Base-by-base conservation (phyloP, 2,329 filamentous ascomycete genomes). In the Chrysosporium keratinophilum region DNA sequence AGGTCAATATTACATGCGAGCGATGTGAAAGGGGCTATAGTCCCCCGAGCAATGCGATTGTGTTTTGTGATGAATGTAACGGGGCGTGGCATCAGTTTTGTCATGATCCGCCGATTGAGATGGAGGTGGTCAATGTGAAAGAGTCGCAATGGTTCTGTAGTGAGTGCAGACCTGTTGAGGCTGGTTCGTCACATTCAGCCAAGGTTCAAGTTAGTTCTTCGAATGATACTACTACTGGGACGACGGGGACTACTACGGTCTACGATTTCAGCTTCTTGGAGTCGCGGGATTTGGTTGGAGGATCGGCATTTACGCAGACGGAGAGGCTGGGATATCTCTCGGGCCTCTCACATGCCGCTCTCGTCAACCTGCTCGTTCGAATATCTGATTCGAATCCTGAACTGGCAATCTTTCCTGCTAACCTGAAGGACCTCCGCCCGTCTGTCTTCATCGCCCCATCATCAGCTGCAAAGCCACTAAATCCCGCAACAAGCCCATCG, bases 51-150 rank as follows among this genome's bases (percentile, higher is more conserved):
- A 93, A 93, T 69, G 80, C 83, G 70, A 90, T 94, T 65, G 87
- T 93, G 2, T 88, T 90, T 67, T 94, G 88, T 71, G 86, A 91
- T 68, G 82, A 82, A 14, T 94, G 88, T 72, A 87, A 88, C 65
- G 76, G 77, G 31, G 80, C 83, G 41, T 94, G 88, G 79, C 88
- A 94, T 68, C 86, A 89, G 66, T 80, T 81, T 62, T 94, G 88
- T 63, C 87, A 94, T 66, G 78, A 86, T 55, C 87, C 87, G 1
- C 78, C 78, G 7, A 87, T 94, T 56, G 76, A 78, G n/a, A 79
- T 84, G 57, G 79, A 83, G 15, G 80, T 85, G 17, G 78, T 90
- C 45, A 76, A 76, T 35, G 78, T 87, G 56, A 74, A 82, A 58
- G 79, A 80, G 57, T 79, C 79, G 56, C 80, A 83, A 59, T 93